Evolutionary conservation across 495 filamentous ascomycete genomes (phyloP).

Genomic region (Mytilinidion resinicola): DNA sequence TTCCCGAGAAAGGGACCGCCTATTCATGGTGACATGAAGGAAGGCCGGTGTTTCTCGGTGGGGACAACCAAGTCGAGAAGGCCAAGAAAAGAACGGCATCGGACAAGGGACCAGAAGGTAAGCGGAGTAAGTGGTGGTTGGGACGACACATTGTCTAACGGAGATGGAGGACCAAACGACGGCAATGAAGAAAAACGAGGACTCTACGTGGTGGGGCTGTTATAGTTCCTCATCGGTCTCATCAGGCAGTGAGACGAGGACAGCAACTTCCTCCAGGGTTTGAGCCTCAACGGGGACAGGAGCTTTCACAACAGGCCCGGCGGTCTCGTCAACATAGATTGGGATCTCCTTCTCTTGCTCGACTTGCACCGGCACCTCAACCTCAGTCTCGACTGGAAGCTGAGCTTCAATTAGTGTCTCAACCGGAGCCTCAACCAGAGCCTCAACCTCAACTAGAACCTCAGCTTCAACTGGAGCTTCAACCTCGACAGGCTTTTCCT

Average conservation of each 20-base stretch:
- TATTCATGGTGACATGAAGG: conserved; percentile 16
- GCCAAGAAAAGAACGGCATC: neutral
- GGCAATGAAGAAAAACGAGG: neutral
- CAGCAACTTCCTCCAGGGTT: neutral
- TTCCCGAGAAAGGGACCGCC: conserved; percentile 16
- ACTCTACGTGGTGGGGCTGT: neutral
- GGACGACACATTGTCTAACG: neutral
- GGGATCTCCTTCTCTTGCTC: conserved; percentile 8
- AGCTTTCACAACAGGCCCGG: neutral
- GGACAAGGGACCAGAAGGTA: neutral
- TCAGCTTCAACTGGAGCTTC: too few relatives aligned
- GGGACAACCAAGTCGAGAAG: conserved; percentile 13
- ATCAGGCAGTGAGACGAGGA: neutral
- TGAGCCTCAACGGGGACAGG: neutral
- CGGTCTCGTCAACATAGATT: conserved; percentile 13
- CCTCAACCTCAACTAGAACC: neutral
- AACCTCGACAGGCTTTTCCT: neutral
- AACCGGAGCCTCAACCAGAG: neutral
- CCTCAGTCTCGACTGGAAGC: neutral
- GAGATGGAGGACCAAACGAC: neutral
- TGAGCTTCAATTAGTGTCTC: too few relatives aligned
- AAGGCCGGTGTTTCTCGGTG: conserved; percentile 17
- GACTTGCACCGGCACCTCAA: neutral
- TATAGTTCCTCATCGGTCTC: neutral
- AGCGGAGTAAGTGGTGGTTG: neutral